Evolutionary conservation across 306 rosid genomes (phyloP).

Genomic region (Malus asiatica): DNA sequence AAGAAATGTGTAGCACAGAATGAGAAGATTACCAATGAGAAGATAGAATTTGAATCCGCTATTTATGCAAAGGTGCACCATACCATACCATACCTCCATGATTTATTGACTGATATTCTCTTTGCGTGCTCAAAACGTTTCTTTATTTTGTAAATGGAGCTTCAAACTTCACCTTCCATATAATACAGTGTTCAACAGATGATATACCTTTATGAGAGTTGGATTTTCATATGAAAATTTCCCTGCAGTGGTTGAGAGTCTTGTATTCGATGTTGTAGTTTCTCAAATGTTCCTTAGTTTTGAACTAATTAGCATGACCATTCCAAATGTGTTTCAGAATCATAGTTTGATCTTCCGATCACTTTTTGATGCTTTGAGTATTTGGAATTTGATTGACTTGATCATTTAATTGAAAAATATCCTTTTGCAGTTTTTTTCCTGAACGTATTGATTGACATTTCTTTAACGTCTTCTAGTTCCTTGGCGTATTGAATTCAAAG

Average conservation of each 20-base stretch:
- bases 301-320: not conserved
- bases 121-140: not conserved
- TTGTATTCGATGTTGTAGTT: not conserved
- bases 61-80: slow-evolving; percentile 56
- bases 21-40: slow-evolving; percentile 60
- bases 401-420: not conserved
- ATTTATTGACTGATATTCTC: not conserved
- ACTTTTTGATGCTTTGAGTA: not conserved
- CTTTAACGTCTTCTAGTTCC: slow-evolving; percentile 44
- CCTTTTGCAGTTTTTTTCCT: not conserved
- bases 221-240: not conserved
- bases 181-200: not conserved
- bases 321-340: not conserved
- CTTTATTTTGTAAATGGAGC: not conserved
- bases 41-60: slow-evolving; percentile 69
- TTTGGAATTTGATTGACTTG: not conserved
- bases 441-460: slow-evolving; percentile 18
- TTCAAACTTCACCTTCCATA: not conserved
- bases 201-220: not conserved
- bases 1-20: slow-evolving; percentile 74
- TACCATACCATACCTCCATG: not conserved
- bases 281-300: not conserved
- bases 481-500: slow-evolving; percentile 80
- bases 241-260: not conserved
- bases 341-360: not conserved